phyloP scores from a whole-genome alignment of 768 basidiomycete genomes.

The Suillus subalutaceus region DNA sequence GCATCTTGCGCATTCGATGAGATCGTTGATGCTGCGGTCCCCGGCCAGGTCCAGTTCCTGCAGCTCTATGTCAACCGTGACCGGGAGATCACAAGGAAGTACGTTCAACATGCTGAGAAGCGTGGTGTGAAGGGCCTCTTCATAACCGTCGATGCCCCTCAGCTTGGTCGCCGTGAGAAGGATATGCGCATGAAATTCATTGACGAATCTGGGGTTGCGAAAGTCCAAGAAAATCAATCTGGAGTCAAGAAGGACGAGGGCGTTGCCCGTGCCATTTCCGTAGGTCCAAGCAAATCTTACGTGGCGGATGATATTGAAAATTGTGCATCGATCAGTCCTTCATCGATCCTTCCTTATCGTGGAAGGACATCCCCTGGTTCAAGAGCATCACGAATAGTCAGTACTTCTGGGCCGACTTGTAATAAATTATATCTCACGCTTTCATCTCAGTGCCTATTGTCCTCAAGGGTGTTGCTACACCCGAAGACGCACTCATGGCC shows the following conservation, averaged over 20 bases:
- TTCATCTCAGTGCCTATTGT: conserved; percentile 72
- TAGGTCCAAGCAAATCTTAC: conserved; percentile 35
- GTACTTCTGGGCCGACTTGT: conserved; percentile 2
- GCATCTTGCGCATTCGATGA: conserved; percentile 97
- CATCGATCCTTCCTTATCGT: conserved; percentile 89
- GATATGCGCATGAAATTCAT: conserved; percentile 98
- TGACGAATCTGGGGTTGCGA: conserved; percentile 41
- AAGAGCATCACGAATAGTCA: conserved; percentile 72
- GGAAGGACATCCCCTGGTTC: conserved; percentile 72
- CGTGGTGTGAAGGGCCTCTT: conserved; percentile 93
- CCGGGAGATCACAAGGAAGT: conserved; percentile 77
- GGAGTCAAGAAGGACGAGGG: conserved; percentile 84
- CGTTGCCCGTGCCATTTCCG: conserved; percentile 91
- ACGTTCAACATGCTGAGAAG: conserved; percentile 88
- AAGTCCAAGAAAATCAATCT: conserved; percentile 41
- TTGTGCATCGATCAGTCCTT: conserved; percentile 60
- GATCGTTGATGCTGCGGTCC: conserved; percentile 82
- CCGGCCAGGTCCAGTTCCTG: conserved; percentile 81
- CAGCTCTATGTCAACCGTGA: conserved; percentile 94
- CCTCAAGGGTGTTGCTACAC: conserved; percentile 71
- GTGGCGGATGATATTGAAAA: neutral
- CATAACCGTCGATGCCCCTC: conserved; percentile 97
- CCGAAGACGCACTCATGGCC: conserved; percentile 79
- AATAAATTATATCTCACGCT: neutral
- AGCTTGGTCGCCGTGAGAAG: conserved; percentile 91